A percentile compares a stretch with the other conserved stretches of the same genome.
phyloP scores from a whole-genome alignment of 1,284 basidiomycete species.

The Cutaneotrichosporon sp. region DNA sequence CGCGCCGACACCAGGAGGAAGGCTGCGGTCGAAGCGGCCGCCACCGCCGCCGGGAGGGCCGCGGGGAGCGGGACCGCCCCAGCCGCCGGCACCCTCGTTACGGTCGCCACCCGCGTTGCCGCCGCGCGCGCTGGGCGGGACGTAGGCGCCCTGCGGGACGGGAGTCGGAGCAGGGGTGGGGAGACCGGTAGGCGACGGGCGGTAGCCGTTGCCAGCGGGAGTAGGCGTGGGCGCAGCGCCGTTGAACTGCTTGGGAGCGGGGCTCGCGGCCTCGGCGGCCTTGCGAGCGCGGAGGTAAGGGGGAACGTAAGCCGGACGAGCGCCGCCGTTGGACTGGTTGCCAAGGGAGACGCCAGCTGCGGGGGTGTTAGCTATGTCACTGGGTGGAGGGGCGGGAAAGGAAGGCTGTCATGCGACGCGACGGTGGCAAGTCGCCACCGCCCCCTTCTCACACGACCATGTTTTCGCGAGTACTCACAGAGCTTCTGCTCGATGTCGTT shows the following conservation, averaged over 20 bases:
- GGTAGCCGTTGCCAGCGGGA: conserved; percentile 38
- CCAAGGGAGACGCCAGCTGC: conserved; percentile 34
- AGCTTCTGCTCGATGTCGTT: conserved; percentile 71
- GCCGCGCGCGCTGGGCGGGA: conserved; percentile 56
- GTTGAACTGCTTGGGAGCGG: conserved; percentile 21
- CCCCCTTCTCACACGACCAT: conserved; percentile 23
- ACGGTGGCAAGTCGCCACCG: conserved; percentile 12
- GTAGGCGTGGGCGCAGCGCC: conserved; percentile 29
- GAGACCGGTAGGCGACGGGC: conserved; percentile 42
- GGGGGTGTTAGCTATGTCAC: conserved; percentile 4
- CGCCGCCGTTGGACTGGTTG: conserved; percentile 53
- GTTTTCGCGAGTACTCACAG: conserved; percentile 59
- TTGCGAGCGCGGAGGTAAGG: conserved; percentile 73
- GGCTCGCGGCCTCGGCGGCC: conserved; percentile 25
- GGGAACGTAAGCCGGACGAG: conserved; percentile 84
- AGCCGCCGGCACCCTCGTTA: conserved; percentile 58
- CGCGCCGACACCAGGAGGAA: conserved; percentile 67
- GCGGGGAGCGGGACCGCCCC: conserved; percentile 52
- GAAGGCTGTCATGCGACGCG: neutral
- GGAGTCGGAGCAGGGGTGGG: conserved; percentile 50
- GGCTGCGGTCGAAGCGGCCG: conserved; percentile 53
- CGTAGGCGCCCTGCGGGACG: conserved; percentile 56
- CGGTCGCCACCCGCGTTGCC: conserved; percentile 32
- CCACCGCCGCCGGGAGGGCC: conserved; percentile 51
- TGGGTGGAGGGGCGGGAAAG: neutral